Base-by-base conservation (phyloP, 1,139 yeast species). In the Hemisphaericaspora lyxosophila region DNA sequence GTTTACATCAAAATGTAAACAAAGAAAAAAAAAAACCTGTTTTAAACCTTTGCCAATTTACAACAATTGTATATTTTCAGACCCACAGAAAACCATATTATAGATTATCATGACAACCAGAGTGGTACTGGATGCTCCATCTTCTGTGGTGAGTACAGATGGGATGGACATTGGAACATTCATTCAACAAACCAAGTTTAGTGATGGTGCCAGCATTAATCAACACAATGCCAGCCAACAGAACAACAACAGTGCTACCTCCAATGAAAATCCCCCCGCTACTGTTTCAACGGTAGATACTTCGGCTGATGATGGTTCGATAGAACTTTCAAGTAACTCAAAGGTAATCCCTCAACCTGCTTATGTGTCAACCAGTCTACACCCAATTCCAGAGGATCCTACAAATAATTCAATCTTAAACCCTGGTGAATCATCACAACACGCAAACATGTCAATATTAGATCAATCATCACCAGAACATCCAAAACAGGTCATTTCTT, bases 171-270 rank as follows among this genome's bases (percentile, higher is more conserved):
- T 60, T 33, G 49, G 49, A 33, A 49, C 49, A 33, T 60, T 44
- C 39, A 57, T 60, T 11, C 47, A 47, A 36, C 60, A 60, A 27
- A 59, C 65, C 1, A 59, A 53, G 24, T 45, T 61, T 29, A 50
- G 57, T 31, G 64, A 56, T 33, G 45, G 43, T 23, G n/a, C 20
- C 2, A 22, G 16, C 6, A 12, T 12, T 3, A 17, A 19, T 16
- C 26, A 27, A 15, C 18, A 3, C 23, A 19, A 18, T 14, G 17
- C n/a, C 11, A 11, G 24, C 8, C 12, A 6, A 19, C n/a, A 20
- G 14, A 31, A 31, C 16, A 8, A 31, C 16, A 19, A n/a, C 16
- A 13, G 23, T 4, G 3, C 23, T 20, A 20, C 23, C 11, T 8
- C 11, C 5, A 20, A 27, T 27, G 31, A 16, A 27, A 27, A 27